Conservation (phyloP, 2,329 filamentous ascomycete species). For the Coniella vitis region DNA sequence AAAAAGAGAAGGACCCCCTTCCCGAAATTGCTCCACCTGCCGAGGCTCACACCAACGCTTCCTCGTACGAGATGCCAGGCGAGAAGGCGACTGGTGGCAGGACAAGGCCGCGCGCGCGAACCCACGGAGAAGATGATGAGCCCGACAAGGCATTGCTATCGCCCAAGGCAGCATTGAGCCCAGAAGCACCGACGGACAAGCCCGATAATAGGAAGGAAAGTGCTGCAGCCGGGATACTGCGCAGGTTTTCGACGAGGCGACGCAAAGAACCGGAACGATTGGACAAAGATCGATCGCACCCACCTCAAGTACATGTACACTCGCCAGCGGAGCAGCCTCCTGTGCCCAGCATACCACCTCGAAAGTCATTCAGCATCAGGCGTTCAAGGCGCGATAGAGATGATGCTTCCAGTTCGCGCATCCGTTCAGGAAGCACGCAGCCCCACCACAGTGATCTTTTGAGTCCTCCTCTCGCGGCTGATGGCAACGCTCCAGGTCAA, state of each 20-base stretch:
- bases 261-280: constrained; percentile 56
- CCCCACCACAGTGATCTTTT: constrained; percentile 73
- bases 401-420: constrained; percentile 38
- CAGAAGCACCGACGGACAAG: constrained; percentile 30
- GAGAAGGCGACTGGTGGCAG: constrained; percentile 81
- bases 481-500: constrained; percentile 47
- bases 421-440: constrained; percentile 54
- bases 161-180: constrained; percentile 13
- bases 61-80: constrained; percentile 79
- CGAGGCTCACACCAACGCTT: constrained; percentile 81
- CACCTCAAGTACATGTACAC: constrained; percentile 71
- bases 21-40: constrained; percentile 76
- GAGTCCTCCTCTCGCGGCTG: constrained; percentile 61
- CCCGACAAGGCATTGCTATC: constrained; percentile 43
- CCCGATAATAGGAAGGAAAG: constrained; percentile 61
- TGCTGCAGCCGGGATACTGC: constrained; percentile 72
- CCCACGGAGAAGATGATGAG: constrained; percentile 90
- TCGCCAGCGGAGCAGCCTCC: constrained; percentile 59
- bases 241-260: constrained; percentile 83
- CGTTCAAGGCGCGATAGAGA: constrained; percentile 49
- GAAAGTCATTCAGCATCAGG: constrained; percentile 85
- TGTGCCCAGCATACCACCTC: constrained; percentile 42
- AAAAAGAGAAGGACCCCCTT: constrained; percentile 42
- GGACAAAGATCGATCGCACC: constrained; percentile 60
- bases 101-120: constrained; percentile 77